Evolutionary conservation across 257 asterid genomes (phyloP).

Genomic region (Petunia axillaris): DNA sequence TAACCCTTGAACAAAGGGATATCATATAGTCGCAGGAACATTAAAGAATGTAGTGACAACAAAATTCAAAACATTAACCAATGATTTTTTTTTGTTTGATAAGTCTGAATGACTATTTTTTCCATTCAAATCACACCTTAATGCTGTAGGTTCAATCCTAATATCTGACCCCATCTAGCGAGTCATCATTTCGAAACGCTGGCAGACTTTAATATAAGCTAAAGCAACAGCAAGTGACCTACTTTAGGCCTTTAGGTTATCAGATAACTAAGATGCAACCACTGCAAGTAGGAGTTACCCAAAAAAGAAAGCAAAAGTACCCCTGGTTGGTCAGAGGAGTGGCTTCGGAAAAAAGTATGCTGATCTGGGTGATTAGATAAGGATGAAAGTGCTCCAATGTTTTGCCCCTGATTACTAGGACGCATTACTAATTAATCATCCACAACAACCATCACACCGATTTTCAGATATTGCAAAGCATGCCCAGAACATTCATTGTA

Average conservation of each 20-base stretch:
- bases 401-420: not conserved
- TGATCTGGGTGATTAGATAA: not conserved
- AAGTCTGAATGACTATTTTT: no score
- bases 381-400: conserved; percentile 4
- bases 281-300: not conserved
- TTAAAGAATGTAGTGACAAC: not conserved
- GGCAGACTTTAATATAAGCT: conserved; percentile 9
- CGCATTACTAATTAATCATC: conserved; percentile 16
- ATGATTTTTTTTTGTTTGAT: no score
- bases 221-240: not conserved
- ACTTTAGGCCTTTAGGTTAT: not conserved
- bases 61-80: not conserved
- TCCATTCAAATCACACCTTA: not conserved
- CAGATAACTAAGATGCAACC: not conserved
- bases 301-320: conserved; percentile 8
- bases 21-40: not conserved
- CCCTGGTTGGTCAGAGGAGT: not conserved
- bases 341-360: conserved; percentile 12
- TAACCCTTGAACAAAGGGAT: not conserved
- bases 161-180: not conserved
- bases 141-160: not conserved
- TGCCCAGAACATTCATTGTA: not conserved
- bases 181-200: not conserved
- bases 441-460: conserved; percentile 11
- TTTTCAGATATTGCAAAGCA: not conserved